Conservation (phyloP, 306 rosid species). For the Boehmeria nivea region DNA sequence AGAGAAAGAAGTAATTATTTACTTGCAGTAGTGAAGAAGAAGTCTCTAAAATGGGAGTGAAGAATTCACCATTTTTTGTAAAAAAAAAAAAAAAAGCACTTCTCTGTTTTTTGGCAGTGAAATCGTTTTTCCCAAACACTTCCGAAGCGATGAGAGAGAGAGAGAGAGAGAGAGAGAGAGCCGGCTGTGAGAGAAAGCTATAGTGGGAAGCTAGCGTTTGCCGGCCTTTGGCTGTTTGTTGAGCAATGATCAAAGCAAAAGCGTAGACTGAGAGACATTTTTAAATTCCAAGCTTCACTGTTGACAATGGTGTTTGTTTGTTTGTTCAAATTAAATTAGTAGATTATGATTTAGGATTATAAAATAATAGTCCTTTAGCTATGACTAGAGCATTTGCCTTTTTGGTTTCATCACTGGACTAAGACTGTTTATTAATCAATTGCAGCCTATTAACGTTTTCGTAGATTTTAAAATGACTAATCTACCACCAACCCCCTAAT, state of each 20-base stretch:
- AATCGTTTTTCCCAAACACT: too few relatives aligned
- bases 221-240: constrained; percentile 38
- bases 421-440: neutral
- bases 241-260: constrained; percentile 35
- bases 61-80: neutral
- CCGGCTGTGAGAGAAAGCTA: constrained; percentile 20
- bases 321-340: too few relatives aligned
- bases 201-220: constrained; percentile 19
- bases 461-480: neutral
- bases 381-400: constrained; percentile 8
- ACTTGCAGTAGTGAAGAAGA: constrained; percentile 15
- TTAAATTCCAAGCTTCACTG: constrained; percentile 10
- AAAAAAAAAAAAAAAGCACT: too few relatives aligned
- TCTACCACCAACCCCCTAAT: too few relatives aligned
- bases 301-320: neutral
- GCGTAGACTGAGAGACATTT: constrained; percentile 31
- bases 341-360: constrained; percentile 2
- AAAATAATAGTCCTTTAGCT: constrained; percentile 6
- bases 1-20: neutral
- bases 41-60: constrained; percentile 10
- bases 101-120: too few relatives aligned
- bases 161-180: constrained; percentile 13
- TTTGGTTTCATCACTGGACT: constrained; percentile 15
- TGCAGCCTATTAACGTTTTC: neutral
- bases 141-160: too few relatives aligned